These are phyloP conservation scores for Trametes coccinea DNA, from an alignment of 768 basidiomycete genomes.

Conservation along the genomic window DNA sequence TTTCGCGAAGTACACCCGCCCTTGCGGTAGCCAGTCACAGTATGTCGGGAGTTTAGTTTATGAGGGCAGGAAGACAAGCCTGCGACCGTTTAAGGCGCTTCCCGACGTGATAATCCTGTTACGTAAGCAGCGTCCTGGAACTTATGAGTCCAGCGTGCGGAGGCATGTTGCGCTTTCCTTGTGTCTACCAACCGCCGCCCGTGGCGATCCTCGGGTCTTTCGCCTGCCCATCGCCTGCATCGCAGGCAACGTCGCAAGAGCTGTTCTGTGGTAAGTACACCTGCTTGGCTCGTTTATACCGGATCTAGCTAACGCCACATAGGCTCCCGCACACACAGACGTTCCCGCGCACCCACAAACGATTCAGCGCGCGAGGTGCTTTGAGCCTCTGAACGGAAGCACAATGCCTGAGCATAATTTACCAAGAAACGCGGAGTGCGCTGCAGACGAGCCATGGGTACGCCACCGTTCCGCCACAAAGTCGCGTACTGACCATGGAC, in stretches of 20 bases:
- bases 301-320: constrained; percentile 10
- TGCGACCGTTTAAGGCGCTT: too few species aligned
- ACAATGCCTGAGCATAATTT: constrained; percentile 10
- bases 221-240: not conserved
- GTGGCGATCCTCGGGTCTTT: not conserved
- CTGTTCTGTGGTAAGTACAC: not conserved
- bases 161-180: not conserved
- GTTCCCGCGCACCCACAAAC: constrained; percentile 13
- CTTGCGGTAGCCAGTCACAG: too few species aligned
- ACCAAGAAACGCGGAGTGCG: constrained; percentile 7
- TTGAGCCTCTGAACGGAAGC: not conserved
- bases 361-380: not conserved
- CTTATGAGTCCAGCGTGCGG: too few species aligned
- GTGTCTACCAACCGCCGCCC: not conserved
- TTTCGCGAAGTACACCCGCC: too few species aligned
- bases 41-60: too few species aligned
- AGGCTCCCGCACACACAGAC: constrained; percentile 10
- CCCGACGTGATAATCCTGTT: too few species aligned
- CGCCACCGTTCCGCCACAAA: not conserved
- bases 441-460: constrained; percentile 9
- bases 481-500: not conserved
- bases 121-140: too few species aligned
- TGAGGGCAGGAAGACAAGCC: too few species aligned
- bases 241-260: not conserved
- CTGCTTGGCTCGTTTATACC: not conserved